Evolutionary conservation across 306 rosid species (phyloP).

Genomic region (Cicer cuneatum): DNA sequence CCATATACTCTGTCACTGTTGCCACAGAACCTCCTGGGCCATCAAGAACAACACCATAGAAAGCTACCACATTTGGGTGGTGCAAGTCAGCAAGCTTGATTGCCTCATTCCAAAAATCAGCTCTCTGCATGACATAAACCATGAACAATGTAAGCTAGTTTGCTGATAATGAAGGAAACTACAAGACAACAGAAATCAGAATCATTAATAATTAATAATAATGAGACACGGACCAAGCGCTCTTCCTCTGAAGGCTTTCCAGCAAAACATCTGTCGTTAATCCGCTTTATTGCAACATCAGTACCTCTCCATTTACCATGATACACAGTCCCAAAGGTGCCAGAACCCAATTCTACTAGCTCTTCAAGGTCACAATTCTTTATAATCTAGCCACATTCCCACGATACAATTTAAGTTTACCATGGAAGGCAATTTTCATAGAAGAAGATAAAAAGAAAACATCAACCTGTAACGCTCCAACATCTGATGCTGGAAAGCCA

Average conservation of each 20-base stretch:
- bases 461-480: constrained; percentile 85
- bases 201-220: constrained; percentile 29
- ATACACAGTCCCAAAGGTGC: constrained; percentile 72
- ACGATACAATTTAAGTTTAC: constrained; percentile 30
- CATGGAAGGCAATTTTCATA: constrained; percentile 39
- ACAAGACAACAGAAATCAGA: constrained; percentile 15
- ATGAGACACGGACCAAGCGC: constrained; percentile 70
- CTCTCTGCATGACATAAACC: constrained; percentile 61
- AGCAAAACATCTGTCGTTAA: constrained; percentile 88
- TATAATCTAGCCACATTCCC: constrained; percentile 62
- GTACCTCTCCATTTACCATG: constrained; percentile 98
- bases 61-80: constrained; percentile 96
- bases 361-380: constrained; percentile 90
- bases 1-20: constrained; percentile 95
- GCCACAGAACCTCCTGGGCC: constrained; percentile 92
- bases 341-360: constrained; percentile 58
- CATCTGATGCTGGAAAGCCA: constrained; percentile 72
- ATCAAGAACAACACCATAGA: constrained; percentile 92
- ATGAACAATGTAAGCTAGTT: constrained; percentile 16
- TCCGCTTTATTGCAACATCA: constrained; percentile 92
- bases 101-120: constrained; percentile 98
- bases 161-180: constrained; percentile 12
- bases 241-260: constrained; percentile 92
- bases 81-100: constrained; percentile 93
- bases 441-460: constrained; percentile 33